A percentile compares a stretch with the other conserved stretches of the same genome.
Conservation (phyloP, 169 alveolate genomes). For the Plasmodium knowlesi region DNA sequence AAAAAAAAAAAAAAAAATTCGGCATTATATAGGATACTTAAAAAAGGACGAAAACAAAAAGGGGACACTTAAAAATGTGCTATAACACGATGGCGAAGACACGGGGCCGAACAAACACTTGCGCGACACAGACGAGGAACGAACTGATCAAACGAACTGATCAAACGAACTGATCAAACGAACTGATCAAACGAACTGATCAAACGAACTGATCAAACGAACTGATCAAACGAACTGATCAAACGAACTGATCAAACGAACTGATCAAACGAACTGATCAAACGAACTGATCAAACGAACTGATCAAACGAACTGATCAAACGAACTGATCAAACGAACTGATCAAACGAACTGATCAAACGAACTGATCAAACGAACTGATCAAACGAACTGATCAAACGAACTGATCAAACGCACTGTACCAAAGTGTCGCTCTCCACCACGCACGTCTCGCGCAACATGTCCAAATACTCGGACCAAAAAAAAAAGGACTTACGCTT, state of each 20-base stretch:
- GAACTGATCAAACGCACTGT: no score
- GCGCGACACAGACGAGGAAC: no score
- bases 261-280: no score
- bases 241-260: no score
- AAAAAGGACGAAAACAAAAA: neutral
- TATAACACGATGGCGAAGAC: neutral
- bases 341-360: neutral
- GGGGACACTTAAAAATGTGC: neutral
- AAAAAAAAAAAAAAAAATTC: neutral
- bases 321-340: no score
- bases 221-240: no score
- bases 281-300: no score
- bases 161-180: no score
- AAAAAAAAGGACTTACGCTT: conserved; percentile 63
- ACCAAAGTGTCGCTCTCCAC: neutral
- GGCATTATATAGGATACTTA: neutral
- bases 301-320: no score
- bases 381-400: neutral
- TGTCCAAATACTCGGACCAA: conserved; percentile 68
- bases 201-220: no score
- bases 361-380: neutral
- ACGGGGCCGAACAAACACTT: neutral
- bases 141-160: no score
- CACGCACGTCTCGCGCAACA: neutral
- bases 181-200: no score